Evolutionary conservation across 441 rosid genomes (phyloP), one percentile per base, ranked within the genome.

Genomic region (Populus hybrid): DNA sequence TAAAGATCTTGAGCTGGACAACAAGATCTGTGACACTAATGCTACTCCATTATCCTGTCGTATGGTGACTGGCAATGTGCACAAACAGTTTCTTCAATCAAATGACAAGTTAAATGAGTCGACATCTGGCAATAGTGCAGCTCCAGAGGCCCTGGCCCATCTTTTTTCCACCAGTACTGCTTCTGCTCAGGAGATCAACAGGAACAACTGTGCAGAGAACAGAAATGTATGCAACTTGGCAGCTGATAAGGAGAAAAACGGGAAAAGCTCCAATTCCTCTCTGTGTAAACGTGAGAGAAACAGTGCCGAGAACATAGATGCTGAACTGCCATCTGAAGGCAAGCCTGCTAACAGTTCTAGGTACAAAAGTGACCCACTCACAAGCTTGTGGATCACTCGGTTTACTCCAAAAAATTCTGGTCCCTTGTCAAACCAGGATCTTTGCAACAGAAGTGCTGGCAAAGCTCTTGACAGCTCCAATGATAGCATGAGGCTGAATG

Each of bases 311-410:
- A 85, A 86, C 73, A 76, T 71, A 35, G 78, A 82, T 80, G 67
- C 81, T n/a, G 79, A 83, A 23, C 67, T 79, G 18, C 85, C 80
- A 69, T 83, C 81, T 40, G 88, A 84, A 75, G 85, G 74, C 71
- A 88, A 83, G 85, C 83, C 53, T 4, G 42, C 72, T 74, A 76
- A 63, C 75, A 78, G 76, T 81, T 65, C 83, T 67, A 73, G 79
- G 77, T 71, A 83, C 82, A 83, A 76, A 85, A 83, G 83, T 80
- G 87, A 84, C 76, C 86, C 83, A 72, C 81, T 77, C n/a, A 77
- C 88, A 70, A 92, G 91, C 81, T 83, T 82, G 84, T 92, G 98
- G 98, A 84, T 93, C 79, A 82, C 94, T 82, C 88, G 97, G 78
- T 90, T 92, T 83, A 75, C 91, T 81, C 74, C 92, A 14, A 92